Base-by-base conservation (phyloP, 2,329 filamentous ascomycete species). In the Fusarium nanum region DNA sequence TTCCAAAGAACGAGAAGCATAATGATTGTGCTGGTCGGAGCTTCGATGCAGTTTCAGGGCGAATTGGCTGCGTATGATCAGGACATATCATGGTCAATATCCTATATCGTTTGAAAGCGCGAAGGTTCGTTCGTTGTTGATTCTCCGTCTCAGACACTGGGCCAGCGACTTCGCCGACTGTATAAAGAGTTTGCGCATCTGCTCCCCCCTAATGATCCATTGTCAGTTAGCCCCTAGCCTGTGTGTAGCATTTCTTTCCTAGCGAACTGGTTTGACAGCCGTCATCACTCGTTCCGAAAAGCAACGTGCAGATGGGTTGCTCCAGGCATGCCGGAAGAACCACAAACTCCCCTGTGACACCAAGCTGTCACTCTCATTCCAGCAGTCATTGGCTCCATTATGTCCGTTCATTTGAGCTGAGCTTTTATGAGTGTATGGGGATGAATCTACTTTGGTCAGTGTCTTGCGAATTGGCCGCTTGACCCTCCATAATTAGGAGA, bases 271-370 rank as follows among this genome's bases (percentile, higher is more conserved):
- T 70, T 61, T 70, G 68, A 65, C 68, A 70, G 52, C 68, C 68
- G 68, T 56, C 48, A 68, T 68, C 64, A 68, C 64, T 70, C 53
- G 60, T 64, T 64, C 68, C 68, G 68, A 71, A 49, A 34, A 56
- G 68, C 68, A 70, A 71, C 68, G 64, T 70, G 67, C 56, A 50
- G 25, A 12, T 54, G 41, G 34, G 68, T 70, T 50, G 40, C 64
- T 71, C 67, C 55, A 48, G 54, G 60, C 55, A 44, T 71, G 68
- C 64, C 52, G 53, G 55, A 54, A 54, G 59, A 37, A 50, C 13
- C 68, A 70, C 68, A 69, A 65, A 40, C 63, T 55, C 55, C 20
- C 60, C 64, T 56, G 68, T 70, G 44, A 16, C 25, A 71, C 68
- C 68, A 52, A 58, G 49, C 45, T 56, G 64, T 52, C 68, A 68